phyloP scores from a whole-genome alignment of 1,139 yeast species.

The Fermentozyma sake region DNA sequence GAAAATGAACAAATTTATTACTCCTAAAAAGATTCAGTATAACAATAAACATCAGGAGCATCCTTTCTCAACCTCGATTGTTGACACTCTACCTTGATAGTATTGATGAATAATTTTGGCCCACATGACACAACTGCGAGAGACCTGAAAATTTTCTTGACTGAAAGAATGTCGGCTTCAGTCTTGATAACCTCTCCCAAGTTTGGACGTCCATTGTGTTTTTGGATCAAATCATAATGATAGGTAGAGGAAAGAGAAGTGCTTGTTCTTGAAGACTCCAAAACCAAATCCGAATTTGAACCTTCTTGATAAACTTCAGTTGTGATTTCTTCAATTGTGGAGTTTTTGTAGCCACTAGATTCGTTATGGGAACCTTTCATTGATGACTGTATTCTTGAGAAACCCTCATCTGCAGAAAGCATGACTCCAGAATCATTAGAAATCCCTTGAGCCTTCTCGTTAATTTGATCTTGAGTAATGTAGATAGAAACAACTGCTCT shows the following conservation, averaged over 20 bases:
- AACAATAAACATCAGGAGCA: conserved; percentile 34
- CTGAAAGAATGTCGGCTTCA: conserved; percentile 5
- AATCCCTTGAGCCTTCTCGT: conserved; percentile 1
- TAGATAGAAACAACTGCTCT: conserved; percentile 20
- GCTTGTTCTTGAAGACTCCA: not conserved
- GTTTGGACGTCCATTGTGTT: conserved; percentile 7
- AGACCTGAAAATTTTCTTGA: conserved; percentile 7
- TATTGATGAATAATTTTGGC: conserved; percentile 23
- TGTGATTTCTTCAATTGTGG: conserved; percentile 7
- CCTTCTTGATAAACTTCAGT: conserved; percentile 10
- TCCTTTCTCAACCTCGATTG: conserved; percentile 18
- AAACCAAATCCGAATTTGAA: not conserved
- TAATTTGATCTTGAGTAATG: conserved; percentile 15
- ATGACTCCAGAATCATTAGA: conserved; percentile 1
- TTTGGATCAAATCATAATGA: not conserved
- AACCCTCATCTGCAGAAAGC: too few relatives aligned
- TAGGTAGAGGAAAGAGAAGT: conserved; percentile 1
- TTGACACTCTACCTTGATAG: conserved; percentile 25
- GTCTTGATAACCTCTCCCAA: conserved; percentile 3
- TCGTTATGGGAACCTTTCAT: too few relatives aligned
- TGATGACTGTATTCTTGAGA: too few relatives aligned
- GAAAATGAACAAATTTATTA: too few relatives aligned
- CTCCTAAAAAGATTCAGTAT: conserved; percentile 30
- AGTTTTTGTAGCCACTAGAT: not conserved
- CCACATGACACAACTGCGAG: conserved; percentile 41